phyloP scores from a whole-genome alignment of 139 green algal genomes.

The Dunaliella primolecta region DNA sequence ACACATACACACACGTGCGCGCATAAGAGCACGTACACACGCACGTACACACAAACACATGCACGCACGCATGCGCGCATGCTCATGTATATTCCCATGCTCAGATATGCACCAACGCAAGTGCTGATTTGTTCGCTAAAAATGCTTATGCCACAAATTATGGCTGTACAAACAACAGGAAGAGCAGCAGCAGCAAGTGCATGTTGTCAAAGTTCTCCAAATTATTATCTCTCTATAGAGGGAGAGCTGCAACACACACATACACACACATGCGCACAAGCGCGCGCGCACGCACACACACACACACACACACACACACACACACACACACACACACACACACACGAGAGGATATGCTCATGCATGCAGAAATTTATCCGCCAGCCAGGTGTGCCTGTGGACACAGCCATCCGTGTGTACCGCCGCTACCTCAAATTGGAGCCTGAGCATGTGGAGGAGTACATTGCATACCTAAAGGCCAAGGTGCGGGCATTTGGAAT shows the following conservation, averaged over 20 bases:
- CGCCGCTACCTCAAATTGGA: conserved; percentile 95
- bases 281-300: too few relatives aligned
- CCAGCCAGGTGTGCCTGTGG: conserved; percentile 73
- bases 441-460: conserved; percentile 92
- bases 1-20: background rate
- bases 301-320: too few relatives aligned
- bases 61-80: background rate
- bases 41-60: background rate
- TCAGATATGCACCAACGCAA: background rate
- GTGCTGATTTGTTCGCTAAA: too few relatives aligned
- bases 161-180: too few relatives aligned
- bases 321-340: too few relatives aligned
- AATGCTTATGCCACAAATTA: too few relatives aligned
- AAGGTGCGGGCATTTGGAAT: conserved; percentile 35
- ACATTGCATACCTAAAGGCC: conserved; percentile 84
- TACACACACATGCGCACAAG: too few relatives aligned
- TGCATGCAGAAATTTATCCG: conserved; percentile 68
- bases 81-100: background rate
- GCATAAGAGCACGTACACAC: background rate
- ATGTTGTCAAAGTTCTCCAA: too few relatives aligned
- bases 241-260: too few relatives aligned
- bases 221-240: too few relatives aligned
- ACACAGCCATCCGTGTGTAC: conserved; percentile 94
- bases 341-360: background rate
- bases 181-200: too few relatives aligned